phyloP scores from a whole-genome alignment of 495 filamentous ascomycete genomes.

The Arthonia radiata region DNA sequence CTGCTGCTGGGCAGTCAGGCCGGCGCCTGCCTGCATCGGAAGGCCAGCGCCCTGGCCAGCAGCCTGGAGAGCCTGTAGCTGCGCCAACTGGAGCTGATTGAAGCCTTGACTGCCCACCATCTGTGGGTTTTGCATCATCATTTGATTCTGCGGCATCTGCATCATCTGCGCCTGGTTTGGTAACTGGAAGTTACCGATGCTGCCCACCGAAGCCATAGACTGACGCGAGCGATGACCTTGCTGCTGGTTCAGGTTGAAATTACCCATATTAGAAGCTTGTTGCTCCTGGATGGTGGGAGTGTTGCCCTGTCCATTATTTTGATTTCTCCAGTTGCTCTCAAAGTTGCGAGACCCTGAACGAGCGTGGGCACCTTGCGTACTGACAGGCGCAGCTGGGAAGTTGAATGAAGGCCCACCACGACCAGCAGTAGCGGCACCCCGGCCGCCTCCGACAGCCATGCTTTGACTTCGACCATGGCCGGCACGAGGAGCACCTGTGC shows the following conservation, averaged over 20 bases:
- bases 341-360: slow-evolving; percentile 76
- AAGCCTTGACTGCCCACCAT: slow-evolving; percentile 68
- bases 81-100: slow-evolving; percentile 68
- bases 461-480: slow-evolving; percentile 43
- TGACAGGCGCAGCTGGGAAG: slow-evolving; percentile 33
- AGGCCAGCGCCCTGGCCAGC: slow-evolving; percentile 60
- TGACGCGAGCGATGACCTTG: slow-evolving; percentile 68
- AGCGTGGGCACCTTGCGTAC: slow-evolving; percentile 38
- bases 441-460: slow-evolving; percentile 36
- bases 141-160: slow-evolving; percentile 59
- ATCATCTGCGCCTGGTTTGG: slow-evolving; percentile 75
- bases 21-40: slow-evolving; percentile 28
- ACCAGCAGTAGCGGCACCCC: slow-evolving; percentile 23
- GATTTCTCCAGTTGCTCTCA: slow-evolving; percentile 93
- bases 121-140: slow-evolving; percentile 41
- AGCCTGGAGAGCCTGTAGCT: slow-evolving; percentile 77
- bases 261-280: slow-evolving; percentile 25
- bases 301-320: slow-evolving; percentile 33
- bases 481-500: slow-evolving; percentile 24
- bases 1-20: slow-evolving; percentile 42
- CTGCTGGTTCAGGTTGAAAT: slow-evolving; percentile 43
- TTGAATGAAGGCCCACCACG: slow-evolving; percentile 44
- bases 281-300: slow-evolving; percentile 18
- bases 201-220: slow-evolving; percentile 57
- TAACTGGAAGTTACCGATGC: slow-evolving; percentile 75